These are phyloP conservation scores for Rhizopus microsporus DNA, from an alignment of 371 early-diverging fungal genomes.

Conservation along the genomic window DNA sequence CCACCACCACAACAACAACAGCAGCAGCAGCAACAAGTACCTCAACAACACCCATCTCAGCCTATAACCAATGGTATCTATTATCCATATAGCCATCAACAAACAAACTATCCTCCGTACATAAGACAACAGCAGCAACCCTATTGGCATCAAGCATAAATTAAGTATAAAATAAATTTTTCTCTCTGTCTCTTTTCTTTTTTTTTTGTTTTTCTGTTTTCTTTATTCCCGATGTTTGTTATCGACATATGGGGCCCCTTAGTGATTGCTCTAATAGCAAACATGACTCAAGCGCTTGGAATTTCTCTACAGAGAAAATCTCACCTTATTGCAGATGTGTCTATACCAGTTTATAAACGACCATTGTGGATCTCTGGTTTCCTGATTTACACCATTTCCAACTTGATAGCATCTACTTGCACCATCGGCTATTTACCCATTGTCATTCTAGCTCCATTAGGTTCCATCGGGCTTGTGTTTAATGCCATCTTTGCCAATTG, in stretches of 20 bases:
- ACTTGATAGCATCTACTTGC: conserved; percentile 69
- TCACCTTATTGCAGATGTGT: conserved; percentile 47
- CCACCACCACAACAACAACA: too few species aligned
- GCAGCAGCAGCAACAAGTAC: too few species aligned
- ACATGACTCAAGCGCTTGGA: conserved; percentile 70
- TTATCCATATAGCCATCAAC: not conserved
- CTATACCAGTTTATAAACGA: conserved; percentile 47
- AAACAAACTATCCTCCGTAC: conserved; percentile 1
- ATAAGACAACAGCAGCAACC: conserved; percentile 15
- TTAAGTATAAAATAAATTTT: conserved; percentile 1
- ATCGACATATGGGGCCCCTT: conserved; percentile 40
- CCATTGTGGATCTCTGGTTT: conserved; percentile 58
- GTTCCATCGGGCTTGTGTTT: conserved; percentile 78
- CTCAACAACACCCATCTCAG: not conserved
- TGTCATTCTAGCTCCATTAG: conserved; percentile 79
- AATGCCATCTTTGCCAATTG: conserved; percentile 78
- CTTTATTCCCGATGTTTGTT: conserved; percentile 1
- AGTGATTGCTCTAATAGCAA: conserved; percentile 42
- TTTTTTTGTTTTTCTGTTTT: conserved; percentile 7
- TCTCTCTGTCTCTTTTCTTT: conserved; percentile 12
- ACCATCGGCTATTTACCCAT: conserved; percentile 82
- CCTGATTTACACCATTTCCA: conserved; percentile 70
- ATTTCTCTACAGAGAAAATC: conserved; percentile 72
- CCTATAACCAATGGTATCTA: not conserved
- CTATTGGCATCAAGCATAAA: conserved; percentile 32